Evolutionary conservation across 2,329 filamentous ascomycete genomes (phyloP).

Genomic region (Aspergillus phoenicis): DNA sequence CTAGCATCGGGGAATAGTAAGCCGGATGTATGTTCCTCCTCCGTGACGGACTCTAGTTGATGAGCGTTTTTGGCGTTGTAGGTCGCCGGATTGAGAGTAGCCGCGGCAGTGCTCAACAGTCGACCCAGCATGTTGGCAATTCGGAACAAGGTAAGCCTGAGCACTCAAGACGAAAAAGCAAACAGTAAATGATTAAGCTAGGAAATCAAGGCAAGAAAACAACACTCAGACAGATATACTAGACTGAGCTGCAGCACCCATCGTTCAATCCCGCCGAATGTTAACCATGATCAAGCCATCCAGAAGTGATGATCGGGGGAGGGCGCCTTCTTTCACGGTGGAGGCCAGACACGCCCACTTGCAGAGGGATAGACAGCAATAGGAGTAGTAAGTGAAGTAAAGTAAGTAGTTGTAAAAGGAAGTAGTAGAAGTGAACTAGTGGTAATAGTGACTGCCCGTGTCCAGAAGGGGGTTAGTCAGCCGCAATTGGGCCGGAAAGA

Average conservation of each 20-base stretch:
- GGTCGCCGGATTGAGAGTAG: slow-evolving; percentile 45
- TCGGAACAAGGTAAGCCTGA: slow-evolving; percentile 8
- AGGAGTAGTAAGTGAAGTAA: background rate
- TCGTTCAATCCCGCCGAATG: slow-evolving; percentile 31
- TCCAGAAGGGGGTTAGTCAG: background rate
- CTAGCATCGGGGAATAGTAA: slow-evolving; percentile 51
- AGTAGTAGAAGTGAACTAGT: background rate
- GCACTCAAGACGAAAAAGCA: slow-evolving; percentile 11
- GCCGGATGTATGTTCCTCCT: slow-evolving; percentile 53
- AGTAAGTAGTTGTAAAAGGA: no score
- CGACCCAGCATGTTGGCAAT: slow-evolving; percentile 45
- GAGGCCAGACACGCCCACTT: slow-evolving; percentile 12
- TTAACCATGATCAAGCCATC: slow-evolving; percentile 30
- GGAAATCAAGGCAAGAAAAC: slow-evolving; percentile 13
- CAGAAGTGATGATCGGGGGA: slow-evolving; percentile 3
- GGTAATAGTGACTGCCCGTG: background rate
- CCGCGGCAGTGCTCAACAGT: slow-evolving; percentile 47
- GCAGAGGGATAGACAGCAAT: background rate
- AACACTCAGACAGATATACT: slow-evolving; percentile 33
- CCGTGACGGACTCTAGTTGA: slow-evolving; percentile 51
- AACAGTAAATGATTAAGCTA: background rate
- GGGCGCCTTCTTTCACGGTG: slow-evolving; percentile 4
- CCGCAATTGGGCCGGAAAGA: background rate
- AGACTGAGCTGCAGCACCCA: slow-evolving; percentile 38
- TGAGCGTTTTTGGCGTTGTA: slow-evolving; percentile 42